A percentile compares a stretch with the other conserved stretches of the same genome.
These are phyloP conservation scores for Suillus luteus DNA, from an alignment of 768 basidiomycete genomes.

Conservation along the genomic window DNA sequence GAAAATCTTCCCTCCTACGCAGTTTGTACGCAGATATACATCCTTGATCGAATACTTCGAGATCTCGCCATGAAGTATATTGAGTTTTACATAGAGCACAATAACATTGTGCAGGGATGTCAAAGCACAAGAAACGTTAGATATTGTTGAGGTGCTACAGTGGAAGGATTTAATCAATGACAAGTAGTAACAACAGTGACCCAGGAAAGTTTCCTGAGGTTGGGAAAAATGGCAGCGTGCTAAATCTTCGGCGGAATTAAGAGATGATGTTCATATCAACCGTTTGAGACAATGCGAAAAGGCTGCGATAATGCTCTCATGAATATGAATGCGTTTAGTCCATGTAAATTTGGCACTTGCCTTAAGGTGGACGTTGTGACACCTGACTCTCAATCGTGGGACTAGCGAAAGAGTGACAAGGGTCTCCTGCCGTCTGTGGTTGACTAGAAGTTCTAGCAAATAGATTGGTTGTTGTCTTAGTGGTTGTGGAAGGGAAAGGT, in stretches of 20 bases:
- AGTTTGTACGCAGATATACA: background rate
- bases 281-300: conserved; percentile 59
- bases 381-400: background rate
- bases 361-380: background rate
- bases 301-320: conserved; percentile 44
- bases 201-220: conserved; percentile 45
- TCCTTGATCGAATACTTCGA: background rate
- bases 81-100: background rate
- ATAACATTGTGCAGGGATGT: background rate
- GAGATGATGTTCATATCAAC: conserved; percentile 45
- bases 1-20: background rate
- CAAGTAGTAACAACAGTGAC: no score
- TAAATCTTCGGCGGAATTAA: no score
- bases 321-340: background rate
- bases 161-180: background rate
- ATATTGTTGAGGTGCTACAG: background rate
- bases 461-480: background rate
- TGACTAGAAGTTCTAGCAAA: background rate
- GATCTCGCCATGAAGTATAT: background rate
- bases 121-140: background rate
- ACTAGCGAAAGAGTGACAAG: background rate
- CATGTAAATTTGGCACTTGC: background rate
- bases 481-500: background rate
- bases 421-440: background rate
- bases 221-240: conserved; percentile 65